phyloP scores from a whole-genome alignment of 371 early-diverging fungal species.

The Racocetra persica region DNA sequence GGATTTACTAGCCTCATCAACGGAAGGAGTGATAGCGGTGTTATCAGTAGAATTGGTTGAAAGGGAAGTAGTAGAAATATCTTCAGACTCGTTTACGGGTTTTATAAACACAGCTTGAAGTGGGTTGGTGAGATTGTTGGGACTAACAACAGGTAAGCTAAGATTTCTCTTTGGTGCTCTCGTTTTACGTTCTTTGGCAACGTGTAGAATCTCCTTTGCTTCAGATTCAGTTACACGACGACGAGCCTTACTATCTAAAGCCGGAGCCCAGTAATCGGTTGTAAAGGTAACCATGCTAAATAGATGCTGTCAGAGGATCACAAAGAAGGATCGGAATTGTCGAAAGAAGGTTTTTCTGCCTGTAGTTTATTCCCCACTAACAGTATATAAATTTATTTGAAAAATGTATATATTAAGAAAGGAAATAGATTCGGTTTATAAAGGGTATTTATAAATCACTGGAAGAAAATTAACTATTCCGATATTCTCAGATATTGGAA shows the following conservation, averaged over 20 bases:
- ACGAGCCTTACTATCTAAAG: slow-evolving; percentile 55
- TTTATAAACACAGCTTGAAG: neutral
- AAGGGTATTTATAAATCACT: too few species aligned
- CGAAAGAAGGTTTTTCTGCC: too few species aligned
- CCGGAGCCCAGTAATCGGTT: slow-evolving; percentile 60
- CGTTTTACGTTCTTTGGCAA: neutral
- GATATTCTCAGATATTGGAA: too few species aligned
- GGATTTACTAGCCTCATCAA: neutral
- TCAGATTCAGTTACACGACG: slow-evolving; percentile 46
- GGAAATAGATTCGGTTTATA: too few species aligned
- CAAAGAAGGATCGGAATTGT: neutral
- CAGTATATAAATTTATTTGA: too few species aligned
- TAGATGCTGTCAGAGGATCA: too few species aligned
- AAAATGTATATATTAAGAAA: too few species aligned
- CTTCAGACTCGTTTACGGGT: too few species aligned
- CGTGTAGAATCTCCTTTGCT: neutral
- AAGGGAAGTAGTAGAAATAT: neutral
- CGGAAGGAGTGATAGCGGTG: neutral
- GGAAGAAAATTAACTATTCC: too few species aligned
- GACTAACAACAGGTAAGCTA: slow-evolving; percentile 4
- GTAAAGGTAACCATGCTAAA: slow-evolving; percentile 56
- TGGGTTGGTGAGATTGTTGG: neutral
- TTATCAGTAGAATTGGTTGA: neutral
- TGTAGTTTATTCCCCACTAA: too few species aligned
- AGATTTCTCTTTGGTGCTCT: neutral